A percentile compares a stretch with the other conserved stretches of the same genome.
phyloP scores from a whole-genome alignment of 371 early-diverging fungal genomes.

The Saksenaea oblongispora region DNA sequence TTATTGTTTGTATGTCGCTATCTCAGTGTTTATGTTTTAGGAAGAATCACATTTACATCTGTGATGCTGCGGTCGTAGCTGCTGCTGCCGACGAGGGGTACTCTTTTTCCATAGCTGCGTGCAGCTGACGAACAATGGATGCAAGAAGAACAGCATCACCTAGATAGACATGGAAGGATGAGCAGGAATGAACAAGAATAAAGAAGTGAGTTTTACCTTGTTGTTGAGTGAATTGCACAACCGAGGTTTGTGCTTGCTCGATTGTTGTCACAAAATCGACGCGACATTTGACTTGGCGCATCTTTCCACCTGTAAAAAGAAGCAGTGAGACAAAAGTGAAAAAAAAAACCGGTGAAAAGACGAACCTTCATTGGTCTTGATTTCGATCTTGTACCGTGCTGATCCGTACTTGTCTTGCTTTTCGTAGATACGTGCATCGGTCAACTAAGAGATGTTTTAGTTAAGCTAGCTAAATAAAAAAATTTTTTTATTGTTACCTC shows the following conservation, averaged over 20 bases:
- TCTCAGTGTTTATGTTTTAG: neutral
- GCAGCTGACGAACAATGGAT: conserved; percentile 14
- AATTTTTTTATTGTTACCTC: conserved; percentile 22
- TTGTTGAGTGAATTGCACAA: conserved; percentile 47
- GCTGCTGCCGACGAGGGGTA: neutral
- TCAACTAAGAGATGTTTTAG: neutral
- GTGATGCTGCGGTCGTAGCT: neutral
- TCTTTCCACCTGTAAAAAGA: conserved; percentile 11
- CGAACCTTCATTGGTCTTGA: conserved; percentile 28
- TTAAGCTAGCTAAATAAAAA: too few relatives aligned
- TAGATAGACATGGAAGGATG: neutral
- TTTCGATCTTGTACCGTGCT: conserved; percentile 44
- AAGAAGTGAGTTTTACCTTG: conserved; percentile 25
- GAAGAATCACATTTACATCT: neutral
- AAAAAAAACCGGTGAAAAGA: neutral
- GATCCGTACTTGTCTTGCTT: conserved; percentile 36
- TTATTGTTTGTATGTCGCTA: neutral
- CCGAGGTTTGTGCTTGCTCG: conserved; percentile 20
- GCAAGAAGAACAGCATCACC: conserved; percentile 22
- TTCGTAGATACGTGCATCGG: conserved; percentile 43
- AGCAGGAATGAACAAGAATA: neutral
- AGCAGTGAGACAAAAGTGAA: neutral
- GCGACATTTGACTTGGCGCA: conserved; percentile 47
- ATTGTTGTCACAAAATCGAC: conserved; percentile 37
- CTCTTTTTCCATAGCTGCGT: conserved; percentile 12